Conservation (phyloP, 148 eudicot species). For the Silene latifolia region DNA sequence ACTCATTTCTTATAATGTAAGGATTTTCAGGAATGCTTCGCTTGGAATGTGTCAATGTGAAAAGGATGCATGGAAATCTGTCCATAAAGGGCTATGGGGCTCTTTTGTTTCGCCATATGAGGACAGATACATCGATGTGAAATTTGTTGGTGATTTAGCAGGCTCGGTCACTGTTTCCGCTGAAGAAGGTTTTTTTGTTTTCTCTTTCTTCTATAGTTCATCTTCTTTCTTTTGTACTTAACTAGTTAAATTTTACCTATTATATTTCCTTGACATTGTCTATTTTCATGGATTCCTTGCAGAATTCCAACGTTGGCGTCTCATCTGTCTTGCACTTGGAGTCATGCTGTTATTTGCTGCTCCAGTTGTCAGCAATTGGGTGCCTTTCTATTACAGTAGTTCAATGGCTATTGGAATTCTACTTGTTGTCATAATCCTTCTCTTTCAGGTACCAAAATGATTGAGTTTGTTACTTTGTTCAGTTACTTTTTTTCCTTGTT, state of each 20-base stretch:
- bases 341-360: conserved; percentile 59
- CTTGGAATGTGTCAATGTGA: conserved; percentile 74
- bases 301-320: conserved; percentile 88
- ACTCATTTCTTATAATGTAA: background rate
- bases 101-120: conserved; percentile 76
- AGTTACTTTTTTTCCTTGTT: background rate
- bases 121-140: conserved; percentile 74
- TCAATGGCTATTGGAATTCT: conserved; percentile 87
- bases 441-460: conserved; percentile 68
- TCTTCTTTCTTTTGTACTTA: background rate
- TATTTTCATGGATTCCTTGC: conserved; percentile 24
- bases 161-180: conserved; percentile 67
- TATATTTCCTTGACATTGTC: background rate
- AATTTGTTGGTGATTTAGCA: conserved; percentile 58
- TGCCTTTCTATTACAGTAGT: conserved; percentile 93
- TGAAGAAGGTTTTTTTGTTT: conserved; percentile 55
- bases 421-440: conserved; percentile 78
- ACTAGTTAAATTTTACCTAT: background rate
- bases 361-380: conserved; percentile 87
- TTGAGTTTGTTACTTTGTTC: background rate
- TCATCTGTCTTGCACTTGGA: conserved; percentile 62
- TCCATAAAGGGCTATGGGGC: conserved; percentile 70
- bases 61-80: conserved; percentile 63
- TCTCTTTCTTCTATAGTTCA: background rate
- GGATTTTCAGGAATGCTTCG: conserved; percentile 67